Base-by-base conservation (phyloP, 1,284 basidiomycete genomes). In the Neonothopanus nambi region DNA sequence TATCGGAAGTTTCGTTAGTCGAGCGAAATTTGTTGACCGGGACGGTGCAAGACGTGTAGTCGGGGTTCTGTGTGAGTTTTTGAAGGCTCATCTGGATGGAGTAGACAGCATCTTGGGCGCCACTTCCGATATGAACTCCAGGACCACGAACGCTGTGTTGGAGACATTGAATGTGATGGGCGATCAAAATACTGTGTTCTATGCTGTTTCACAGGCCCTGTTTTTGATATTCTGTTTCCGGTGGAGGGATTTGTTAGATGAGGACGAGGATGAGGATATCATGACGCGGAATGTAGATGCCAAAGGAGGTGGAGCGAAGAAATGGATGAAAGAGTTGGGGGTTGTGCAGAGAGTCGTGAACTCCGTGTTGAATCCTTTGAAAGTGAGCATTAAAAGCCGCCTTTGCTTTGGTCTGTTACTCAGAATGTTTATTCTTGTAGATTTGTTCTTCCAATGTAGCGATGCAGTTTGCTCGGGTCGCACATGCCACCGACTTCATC, bases 141-240 rank as follows among this genome's bases (percentile, higher is more conserved):
- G 28, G 18, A n/a, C 37, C 12, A 33, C 33, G 13, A 37, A 51
- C 28, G 67, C 68, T 1, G 74, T 70, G 23, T 66, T 66, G 24
- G 67, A 64, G 23, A 65, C 62, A 1, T 69, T 70, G 1, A 66
- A 65, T 24, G 66, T 67, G 6, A 73, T 75, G 43, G 68, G 74
- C 48, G 70, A 75, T 21, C 82, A 89, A 52, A 82, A 88, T 62
- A 80, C 78, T 26, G 81, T 96, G 21, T 98, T 98, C 69, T 99
- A 98, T 68, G 94, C 96, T 5, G 89, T 98, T 28, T 77, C 87
- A 1, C 97, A 99, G 67, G 91, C 95, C 0, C 83, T 95, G 5
- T 97, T 99, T 69, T 82, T 99, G 63, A 94, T 99, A 59, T 99
- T 99, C 70, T 99, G 97, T 70, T 99, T 99, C 75, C 79, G 96